A percentile compares a stretch with the other conserved stretches of the same genome.
phyloP scores from a whole-genome alignment of 345 rosid species.

The Salix purpurea region DNA sequence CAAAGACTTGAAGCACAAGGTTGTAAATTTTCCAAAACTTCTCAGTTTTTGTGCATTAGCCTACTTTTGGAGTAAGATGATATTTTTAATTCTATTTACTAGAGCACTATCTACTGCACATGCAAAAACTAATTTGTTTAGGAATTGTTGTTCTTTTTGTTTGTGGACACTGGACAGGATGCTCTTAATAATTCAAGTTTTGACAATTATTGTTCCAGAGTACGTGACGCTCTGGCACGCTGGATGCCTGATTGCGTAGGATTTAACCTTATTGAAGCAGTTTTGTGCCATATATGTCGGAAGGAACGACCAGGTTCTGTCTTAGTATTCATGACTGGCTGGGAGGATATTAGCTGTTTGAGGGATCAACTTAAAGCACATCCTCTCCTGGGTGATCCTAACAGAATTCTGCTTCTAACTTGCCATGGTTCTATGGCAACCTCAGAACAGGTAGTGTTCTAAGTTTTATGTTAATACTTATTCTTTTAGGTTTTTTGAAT shows the following conservation, averaged over 20 bases:
- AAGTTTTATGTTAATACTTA: background rate
- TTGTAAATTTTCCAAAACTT: background rate
- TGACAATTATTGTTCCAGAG: conserved; percentile 74
- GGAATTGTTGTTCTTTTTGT: conserved; percentile 6
- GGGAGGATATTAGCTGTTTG: conserved; percentile 94
- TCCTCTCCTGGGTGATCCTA: conserved; percentile 97
- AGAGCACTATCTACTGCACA: background rate
- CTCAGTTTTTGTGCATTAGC: background rate
- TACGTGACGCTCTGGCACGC: conserved; percentile 78
- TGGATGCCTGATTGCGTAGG: conserved; percentile 97
- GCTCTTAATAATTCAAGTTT: conserved; percentile 81
- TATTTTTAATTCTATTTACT: background rate
- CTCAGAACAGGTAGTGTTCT: conserved; percentile 68
- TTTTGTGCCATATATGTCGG: conserved; percentile 89
- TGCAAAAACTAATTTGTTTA: background rate
- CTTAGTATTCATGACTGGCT: conserved; percentile 95
- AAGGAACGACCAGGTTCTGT: conserved; percentile 93
- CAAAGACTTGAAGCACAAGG: background rate
- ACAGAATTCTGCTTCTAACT: conserved; percentile 76
- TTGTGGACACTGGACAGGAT: conserved; percentile 61
- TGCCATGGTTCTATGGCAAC: conserved; percentile 99
- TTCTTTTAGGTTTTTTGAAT: background rate
- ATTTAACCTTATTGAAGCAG: conserved; percentile 93
- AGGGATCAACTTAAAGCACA: conserved; percentile 94
- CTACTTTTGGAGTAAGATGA: background rate